phyloP scores from a whole-genome alignment of 2,329 filamentous ascomycete species.

The Fusarium sp. region DNA sequence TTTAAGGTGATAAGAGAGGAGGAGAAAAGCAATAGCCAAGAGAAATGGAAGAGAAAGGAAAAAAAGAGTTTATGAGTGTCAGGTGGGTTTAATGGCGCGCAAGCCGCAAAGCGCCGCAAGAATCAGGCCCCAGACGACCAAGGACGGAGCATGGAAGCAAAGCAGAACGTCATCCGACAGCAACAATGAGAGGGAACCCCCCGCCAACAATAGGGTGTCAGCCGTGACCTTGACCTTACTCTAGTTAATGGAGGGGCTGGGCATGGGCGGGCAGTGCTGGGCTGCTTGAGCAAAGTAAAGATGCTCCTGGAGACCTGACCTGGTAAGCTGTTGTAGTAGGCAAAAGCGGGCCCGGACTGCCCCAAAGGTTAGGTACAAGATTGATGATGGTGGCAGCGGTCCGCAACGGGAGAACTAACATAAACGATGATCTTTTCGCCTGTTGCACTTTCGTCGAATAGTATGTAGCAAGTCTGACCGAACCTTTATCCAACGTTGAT shows the following conservation, averaged over 20 bases:
- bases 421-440: conserved; percentile 28
- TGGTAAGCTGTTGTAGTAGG: conserved; percentile 24
- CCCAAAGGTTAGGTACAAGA: conserved; percentile 7
- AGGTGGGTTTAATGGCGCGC: conserved; percentile 46
- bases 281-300: background rate
- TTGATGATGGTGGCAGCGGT: conserved; percentile 41
- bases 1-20: conserved; percentile 25
- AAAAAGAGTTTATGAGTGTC: conserved; percentile 41
- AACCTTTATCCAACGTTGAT: background rate
- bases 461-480: conserved; percentile 1
- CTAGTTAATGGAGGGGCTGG: conserved; percentile 43
- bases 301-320: background rate
- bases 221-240: conserved; percentile 39
- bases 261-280: conserved; percentile 12
- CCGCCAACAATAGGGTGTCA: conserved; percentile 44
- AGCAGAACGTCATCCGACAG: conserved; percentile 47
- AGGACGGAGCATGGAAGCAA: conserved; percentile 40
- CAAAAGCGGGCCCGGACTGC: conserved; percentile 38
- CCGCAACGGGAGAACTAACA: conserved; percentile 39
- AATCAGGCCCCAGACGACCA: conserved; percentile 42
- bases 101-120: conserved; percentile 36
- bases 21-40: conserved; percentile 21
- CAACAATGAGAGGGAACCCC: conserved; percentile 43
- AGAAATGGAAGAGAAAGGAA: conserved; percentile 26
- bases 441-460: conserved; percentile 4